Base-by-base conservation (phyloP, 495 filamentous ascomycete species). In the Saxophila tyrrhenica region DNA sequence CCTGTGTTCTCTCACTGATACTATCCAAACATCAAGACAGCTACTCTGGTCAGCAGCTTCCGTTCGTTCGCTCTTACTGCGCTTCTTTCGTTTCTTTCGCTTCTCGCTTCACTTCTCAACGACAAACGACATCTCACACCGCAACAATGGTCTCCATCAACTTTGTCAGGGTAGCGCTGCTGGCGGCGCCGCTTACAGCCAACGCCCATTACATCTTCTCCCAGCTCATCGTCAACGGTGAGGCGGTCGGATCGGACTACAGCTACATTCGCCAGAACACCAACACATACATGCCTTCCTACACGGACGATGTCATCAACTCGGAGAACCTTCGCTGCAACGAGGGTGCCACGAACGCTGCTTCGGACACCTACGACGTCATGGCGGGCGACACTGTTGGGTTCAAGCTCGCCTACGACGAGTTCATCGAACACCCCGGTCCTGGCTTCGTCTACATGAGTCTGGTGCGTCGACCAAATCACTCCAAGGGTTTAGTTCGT, bases 161-260 rank as follows among this genome's bases (percentile, higher is more conserved):
- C n/a, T n/a, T n/a, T n/a, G n/a, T 55, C 43, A 22, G 32, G 25
- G 29, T 13, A 13, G 29, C 29, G 29, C 29, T 35, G 29, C 38
- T 57, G 21, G 58, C 58, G n/a, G 39, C 50, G 8, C 49, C 52
- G 25, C n/a, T 25, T 23, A 10, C 42, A 1, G 43, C 23, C 9
- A 47, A 49, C 16, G 56, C 56, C 10, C 57, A 63, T 48, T 63
- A 63, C 55, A 63, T 60, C 50, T 63, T 60, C 57, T 60, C 59
- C 51, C 49, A 48, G n/a, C 58, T 63, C 17, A 60, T 60, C 39
- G 57, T 63, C 48, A 63, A 63, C 38, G 61, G 61, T 32, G 38
- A 56, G 16, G 48, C 50, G 39, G 55, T 60, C 25, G 57, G 61
- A 35, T 58, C 57, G 39, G 61, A 63, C 45, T 63, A 60, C 32